These are phyloP conservation scores for Incumbomyces lentus DNA, from an alignment of 2,329 filamentous ascomycete genomes.

Conservation along the genomic window DNA sequence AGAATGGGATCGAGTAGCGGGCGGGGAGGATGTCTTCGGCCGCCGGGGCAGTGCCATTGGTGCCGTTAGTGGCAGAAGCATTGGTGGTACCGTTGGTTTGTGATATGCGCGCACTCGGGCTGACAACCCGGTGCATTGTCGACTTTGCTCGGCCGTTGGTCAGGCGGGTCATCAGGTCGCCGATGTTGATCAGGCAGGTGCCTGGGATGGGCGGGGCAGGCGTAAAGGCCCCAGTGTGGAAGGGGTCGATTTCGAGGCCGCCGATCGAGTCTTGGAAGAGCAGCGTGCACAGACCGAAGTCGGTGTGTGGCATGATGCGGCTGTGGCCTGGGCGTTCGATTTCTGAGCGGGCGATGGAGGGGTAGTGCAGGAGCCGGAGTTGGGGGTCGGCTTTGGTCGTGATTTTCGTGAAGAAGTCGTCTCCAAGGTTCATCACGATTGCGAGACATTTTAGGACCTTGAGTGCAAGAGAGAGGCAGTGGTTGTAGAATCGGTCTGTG, in stretches of 20 bases:
- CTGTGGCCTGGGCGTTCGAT: constrained; percentile 38
- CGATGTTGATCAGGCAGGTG: constrained; percentile 41
- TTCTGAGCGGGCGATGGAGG: constrained; percentile 35
- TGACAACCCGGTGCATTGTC: constrained; percentile 45
- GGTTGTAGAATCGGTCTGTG: constrained; percentile 33
- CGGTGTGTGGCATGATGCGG: constrained; percentile 38
- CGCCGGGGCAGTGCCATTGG: constrained; percentile 10
- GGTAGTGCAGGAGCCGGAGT: constrained; percentile 34
- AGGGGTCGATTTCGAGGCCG: constrained; percentile 40
- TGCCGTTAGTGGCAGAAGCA: no score
- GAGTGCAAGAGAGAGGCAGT: constrained; percentile 41
- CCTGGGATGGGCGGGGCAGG: constrained; percentile 32
- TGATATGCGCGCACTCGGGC: constrained; percentile 13
- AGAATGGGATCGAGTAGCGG: constrained; percentile 48
- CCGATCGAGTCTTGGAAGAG: constrained; percentile 44
- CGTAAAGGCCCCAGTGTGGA: constrained; percentile 31
- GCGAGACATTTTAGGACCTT: constrained; percentile 45
- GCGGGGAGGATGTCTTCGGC: constrained; percentile 25
- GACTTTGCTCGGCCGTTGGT: constrained; percentile 41
- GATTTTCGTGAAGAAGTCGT: constrained; percentile 46
- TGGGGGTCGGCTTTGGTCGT: constrained; percentile 39
- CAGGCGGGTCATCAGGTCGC: constrained; percentile 41
- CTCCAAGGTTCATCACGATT: constrained; percentile 43
- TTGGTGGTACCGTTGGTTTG: no score
- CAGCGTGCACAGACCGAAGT: constrained; percentile 45